These are phyloP conservation scores for Magnaporthiopsis rhizophila DNA, from an alignment of 2,329 filamentous ascomycete genomes.

Conservation along the genomic window DNA sequence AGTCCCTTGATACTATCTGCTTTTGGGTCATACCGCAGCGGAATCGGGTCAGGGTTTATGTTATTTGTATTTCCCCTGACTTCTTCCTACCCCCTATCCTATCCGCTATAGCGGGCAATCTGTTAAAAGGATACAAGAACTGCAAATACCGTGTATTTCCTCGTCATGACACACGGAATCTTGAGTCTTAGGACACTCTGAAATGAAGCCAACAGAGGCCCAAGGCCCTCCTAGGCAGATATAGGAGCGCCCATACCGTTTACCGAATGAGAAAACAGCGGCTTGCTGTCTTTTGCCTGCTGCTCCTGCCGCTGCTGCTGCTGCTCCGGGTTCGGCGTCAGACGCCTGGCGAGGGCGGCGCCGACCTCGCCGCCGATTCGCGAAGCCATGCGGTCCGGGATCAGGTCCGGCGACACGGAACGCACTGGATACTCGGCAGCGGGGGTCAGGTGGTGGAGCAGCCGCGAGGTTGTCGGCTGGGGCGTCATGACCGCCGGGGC, in stretches of 20 bases:
- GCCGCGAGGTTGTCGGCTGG: constrained; percentile 46
- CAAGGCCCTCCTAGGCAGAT: background rate
- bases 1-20: no score
- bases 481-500: constrained; percentile 41
- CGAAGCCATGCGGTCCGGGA: constrained; percentile 56
- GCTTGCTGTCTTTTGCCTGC: background rate
- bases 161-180: background rate
- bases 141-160: background rate
- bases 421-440: constrained; percentile 47
- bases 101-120: background rate
- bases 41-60: no score
- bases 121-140: background rate
- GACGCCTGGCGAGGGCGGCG: constrained; percentile 31
- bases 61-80: no score
- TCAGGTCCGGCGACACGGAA: constrained; percentile 49
- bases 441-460: constrained; percentile 43
- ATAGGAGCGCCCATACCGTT: background rate
- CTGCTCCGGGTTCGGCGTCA: constrained; percentile 41
- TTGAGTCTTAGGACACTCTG: no score
- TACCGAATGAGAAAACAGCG: background rate
- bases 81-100: no score
- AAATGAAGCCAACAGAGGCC: no score
- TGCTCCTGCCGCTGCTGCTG: constrained; percentile 1
- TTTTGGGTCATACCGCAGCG: no score
- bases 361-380: constrained; percentile 46